Evolutionary conservation across 495 filamentous ascomycete species (phyloP), one percentile per base, ranked within the genome.

Genomic region (Hyphodiscus hymeniophilus): DNA sequence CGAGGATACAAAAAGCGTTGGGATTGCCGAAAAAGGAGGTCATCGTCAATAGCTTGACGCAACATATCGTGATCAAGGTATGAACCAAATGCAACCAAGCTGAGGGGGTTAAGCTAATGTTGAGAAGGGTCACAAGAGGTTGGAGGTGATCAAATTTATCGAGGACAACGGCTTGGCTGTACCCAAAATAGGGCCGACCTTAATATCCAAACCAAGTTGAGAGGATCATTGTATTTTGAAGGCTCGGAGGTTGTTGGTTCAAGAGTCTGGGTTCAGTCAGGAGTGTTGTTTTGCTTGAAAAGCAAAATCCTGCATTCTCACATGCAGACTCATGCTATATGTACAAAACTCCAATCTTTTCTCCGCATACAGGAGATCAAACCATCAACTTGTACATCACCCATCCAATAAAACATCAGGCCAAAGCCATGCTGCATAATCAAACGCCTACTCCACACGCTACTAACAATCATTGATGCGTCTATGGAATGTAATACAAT

Each of bases 51-150:
- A 64, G 69, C 45, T 60, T 76, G 22, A 84, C 75, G 28, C 77
- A 72, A 30, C 81, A 86, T 49, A 70, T 88, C 28, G 66, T 80
- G 38, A 71, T 88, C 26, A 78, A 74, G 72, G 80, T 81, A 63
- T 51, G 67, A n/a, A n/a, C n/a, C n/a, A n/a, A n/a, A n/a, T n/a
- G n/a, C n/a, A n/a, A n/a, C n/a, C n/a, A 16, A 12, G 16, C 16
- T 5, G 23, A 26, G 30, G 38, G 3, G 35, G 16, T 23, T 4
- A 6, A 12, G 23, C 44, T 47, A 31, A 47, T 22, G 10, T 3
- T 35, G 18, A 12, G n/a, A 22, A 61, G 58, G 66, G 64, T 7
- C 60, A 60, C 45, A 48, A 43, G 42, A 61, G 50, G 36, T 31
- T 52, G n/a, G 62, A 70, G 40, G 52, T 71, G 6, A 47, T 52